Percentiles rank a stretch among this genome's conserved stretches.
phyloP scores from a whole-genome alignment of 148 eudicot species.

The Rhododendron simsii region DNA sequence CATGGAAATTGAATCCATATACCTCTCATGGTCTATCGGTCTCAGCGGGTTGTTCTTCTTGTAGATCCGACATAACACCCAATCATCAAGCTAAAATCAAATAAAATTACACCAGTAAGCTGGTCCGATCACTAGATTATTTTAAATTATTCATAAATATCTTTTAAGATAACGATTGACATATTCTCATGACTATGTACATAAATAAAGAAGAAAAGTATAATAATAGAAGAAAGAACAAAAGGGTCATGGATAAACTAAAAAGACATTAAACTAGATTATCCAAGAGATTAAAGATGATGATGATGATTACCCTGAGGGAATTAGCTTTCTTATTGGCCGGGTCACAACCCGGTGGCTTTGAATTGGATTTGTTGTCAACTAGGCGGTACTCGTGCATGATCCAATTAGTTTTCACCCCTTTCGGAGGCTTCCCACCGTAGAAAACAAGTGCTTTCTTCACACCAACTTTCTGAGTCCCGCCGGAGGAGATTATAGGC shows the following conservation, averaged over 20 bases:
- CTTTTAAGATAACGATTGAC: neutral
- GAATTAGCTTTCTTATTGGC: slow-evolving; percentile 41
- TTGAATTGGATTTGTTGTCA: slow-evolving; percentile 36
- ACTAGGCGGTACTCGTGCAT: slow-evolving; percentile 62
- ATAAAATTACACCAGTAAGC: neutral
- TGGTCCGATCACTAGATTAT: neutral
- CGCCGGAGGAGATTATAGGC: slow-evolving; percentile 40
- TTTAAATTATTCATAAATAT: too few species aligned
- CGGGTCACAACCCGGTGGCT: slow-evolving; percentile 50
- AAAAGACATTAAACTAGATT: neutral
- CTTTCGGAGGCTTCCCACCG: slow-evolving; percentile 65
- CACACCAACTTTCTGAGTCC: slow-evolving; percentile 52
- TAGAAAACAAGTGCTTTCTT: slow-evolving; percentile 65
- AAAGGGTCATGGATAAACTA: slow-evolving; percentile 2
- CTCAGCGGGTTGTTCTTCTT: slow-evolving; percentile 56
- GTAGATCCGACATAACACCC: slow-evolving; percentile 86
- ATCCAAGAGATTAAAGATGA: neutral
- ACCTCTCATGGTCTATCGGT: slow-evolving; percentile 60
- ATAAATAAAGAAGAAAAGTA: neutral
- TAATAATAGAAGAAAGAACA: neutral
- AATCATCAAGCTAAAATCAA: slow-evolving; percentile 64
- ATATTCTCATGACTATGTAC: neutral
- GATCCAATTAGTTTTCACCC: slow-evolving; percentile 61
- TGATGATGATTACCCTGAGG: slow-evolving; percentile 38
- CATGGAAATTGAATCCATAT: slow-evolving; percentile 22